Evolutionary conservation across 257 asterid species (phyloP), one percentile per base, ranked within the genome.

Genomic region (Paraleonurus japonicus): DNA sequence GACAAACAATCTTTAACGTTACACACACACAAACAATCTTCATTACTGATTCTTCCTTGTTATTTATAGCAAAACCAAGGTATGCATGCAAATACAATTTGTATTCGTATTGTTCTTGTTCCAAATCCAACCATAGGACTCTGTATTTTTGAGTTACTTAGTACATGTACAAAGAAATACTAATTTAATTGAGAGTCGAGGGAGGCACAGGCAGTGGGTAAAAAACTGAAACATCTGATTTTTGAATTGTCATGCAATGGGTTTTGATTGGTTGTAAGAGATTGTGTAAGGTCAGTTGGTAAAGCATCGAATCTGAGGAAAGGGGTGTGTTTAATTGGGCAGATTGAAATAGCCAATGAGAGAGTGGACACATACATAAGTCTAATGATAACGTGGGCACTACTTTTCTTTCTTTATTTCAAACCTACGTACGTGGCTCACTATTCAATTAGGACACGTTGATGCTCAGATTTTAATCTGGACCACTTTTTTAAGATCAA

Each of bases 301-400:
- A 78, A 77, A 80, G 82, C 59, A 79, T 71, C 86, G 83, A 74
- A 82, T 85, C 87, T 35, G 16, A 32, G 37, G 74, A 79, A 76
- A 85, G 19, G 54, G 12, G 19, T 64, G 1, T 10, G 22, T 76
- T 26, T 65, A 22, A 84, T 84, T 84, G 84, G 88, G 61, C 30
- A 12, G 73, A 2, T 74, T 27, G 22, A 30, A 17, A 0, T 8
- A 4, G 16, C 88, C 84, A 82, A 80, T 60, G 17, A 22, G 37
- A 70, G 5, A 0, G 3, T 1, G 45, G 73, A 79, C 90, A 85
- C 87, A 83, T 32, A n/a, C n/a, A 54, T 1, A 33, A 74, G 86
- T 65, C 76, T 81, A 47, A 45, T 48, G 79, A 65, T 70, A 74
- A 30, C 66, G 87, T 80, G 89, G 86, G 76, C 65, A 43, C 69